Evolutionary conservation across 2,329 filamentous ascomycete genomes (phyloP), one percentile per base, ranked within the genome.

Genomic region (Tolypocladium capitatum): DNA sequence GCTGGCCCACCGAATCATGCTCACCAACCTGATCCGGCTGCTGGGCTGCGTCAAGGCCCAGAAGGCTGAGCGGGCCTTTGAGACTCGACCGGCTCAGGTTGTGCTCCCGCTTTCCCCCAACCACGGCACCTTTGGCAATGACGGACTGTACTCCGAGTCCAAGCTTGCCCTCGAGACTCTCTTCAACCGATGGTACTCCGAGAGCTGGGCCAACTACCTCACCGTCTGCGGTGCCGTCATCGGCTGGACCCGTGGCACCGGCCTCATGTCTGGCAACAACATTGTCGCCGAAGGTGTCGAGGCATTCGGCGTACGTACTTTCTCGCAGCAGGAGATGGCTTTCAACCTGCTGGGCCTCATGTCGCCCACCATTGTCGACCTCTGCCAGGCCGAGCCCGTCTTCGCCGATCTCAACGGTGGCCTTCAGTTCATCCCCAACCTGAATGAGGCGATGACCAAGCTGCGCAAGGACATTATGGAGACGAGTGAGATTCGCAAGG

Each of bases 311-410:
- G 92, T 97, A 27, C 89, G 92, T 58, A 98, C 92, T 4, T 98
- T 98, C 75, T 97, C 91, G 10, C 92, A 97, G 70, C 89, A 95
- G 65, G 92, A 98, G 69, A 98, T 98, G 92, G 92, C 92, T 16
- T 98, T 98, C 76, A 98, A 98, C 70, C 70, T 98, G 55, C 80
- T 98, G 41, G 91, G 92, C 56, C 79, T 98, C 46, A 95, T 98
- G 92, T 86, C 90, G 1, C 90, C 92, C 34, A 78, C 83, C 28
- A 86, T 98, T 58, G 90, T 95, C 56, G 89, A 98, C 63, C 79
- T 98, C 40, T 98, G 92, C 75, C 92, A 98, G 71, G 75, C 80
- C 41, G 88, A 97, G 70, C 94, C 92, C 11, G 89, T 98, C 50
- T 97, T 92, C 68, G 92, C 92, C 53, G 92, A 98, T 68, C 75